phyloP scores from a whole-genome alignment of 202 grass and related monocot genomes.

The Carex sylvatica region DNA sequence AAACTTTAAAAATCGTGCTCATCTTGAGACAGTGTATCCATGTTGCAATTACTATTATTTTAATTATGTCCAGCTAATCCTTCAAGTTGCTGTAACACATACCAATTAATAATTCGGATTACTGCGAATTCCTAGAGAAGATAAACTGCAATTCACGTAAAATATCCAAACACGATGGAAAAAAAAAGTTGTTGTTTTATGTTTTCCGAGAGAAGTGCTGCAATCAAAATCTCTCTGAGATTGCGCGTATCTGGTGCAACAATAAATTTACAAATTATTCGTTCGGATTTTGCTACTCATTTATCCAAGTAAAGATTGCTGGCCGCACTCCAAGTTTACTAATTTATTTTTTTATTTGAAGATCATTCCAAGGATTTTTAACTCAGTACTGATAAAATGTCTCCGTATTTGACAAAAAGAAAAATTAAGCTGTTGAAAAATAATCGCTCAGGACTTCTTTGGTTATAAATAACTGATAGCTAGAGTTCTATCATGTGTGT shows the following conservation, averaged over 20 bases:
- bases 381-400: not conserved
- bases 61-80: not conserved
- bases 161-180: not conserved
- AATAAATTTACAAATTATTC: not conserved
- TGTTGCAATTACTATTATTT: not conserved
- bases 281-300: not conserved
- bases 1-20: not conserved
- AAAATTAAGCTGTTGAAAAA: not conserved
- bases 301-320: not conserved
- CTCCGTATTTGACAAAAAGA: not conserved
- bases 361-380: not conserved
- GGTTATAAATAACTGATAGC: too few species aligned
- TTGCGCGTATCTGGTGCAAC: not conserved
- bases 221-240: slow-evolving; percentile 3
- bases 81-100: not conserved
- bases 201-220: not conserved
- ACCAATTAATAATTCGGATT: not conserved
- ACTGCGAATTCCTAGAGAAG: not conserved
- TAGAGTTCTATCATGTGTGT: too few species aligned
- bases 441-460: too few species aligned
- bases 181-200: not conserved
- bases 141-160: not conserved
- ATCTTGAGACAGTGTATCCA: not conserved
- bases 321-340: too few species aligned
- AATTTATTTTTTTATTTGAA: too few species aligned